Base-by-base conservation (phyloP, 768 basidiomycete species). In the Tubosaeta sp. region DNA sequence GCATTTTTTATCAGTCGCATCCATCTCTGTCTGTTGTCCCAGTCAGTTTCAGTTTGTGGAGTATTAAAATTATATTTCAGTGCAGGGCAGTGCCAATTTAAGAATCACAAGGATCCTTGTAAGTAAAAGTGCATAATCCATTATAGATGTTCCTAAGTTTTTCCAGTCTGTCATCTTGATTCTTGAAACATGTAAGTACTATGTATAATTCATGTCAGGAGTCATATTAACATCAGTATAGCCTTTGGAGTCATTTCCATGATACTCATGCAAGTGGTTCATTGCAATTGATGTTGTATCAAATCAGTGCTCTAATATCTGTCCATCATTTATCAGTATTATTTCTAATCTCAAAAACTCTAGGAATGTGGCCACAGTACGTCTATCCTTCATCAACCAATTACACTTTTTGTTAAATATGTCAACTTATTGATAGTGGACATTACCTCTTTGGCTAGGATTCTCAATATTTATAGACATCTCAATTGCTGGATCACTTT, bases 401-500 rank as follows among this genome's bases (percentile, higher is more conserved):
- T 43, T 27, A 2, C 17, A 22, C 22, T 22, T 22, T 22, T 22
- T 22, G 3, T 22, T 22, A 22, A 22, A 22, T 22, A 22, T 8
- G 19, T 22, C 33, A 19, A 41, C 22, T 34, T 13, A 5, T 14
- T 19, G 6, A 10, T 6, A 67, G 68, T 66, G 64, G 63, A 13
- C 54, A 46, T 1, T 52, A 10, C 52, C 49, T 48, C 1, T 56
- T 25, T 69, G 63, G 59, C 25, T 70, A 6, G 66, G 61, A 13
- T 11, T 52, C 13, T 65, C 63, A 8, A 46, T 55, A 9, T n/a
- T 59, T 5, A 41, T 35, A 19, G 66, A 67, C 22, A 39, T 64
- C 14, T 52, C n/a, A 27, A 54, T 70, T 52, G 61, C 68, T 48
- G 57, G 42, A 29, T 59, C 59, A 45, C 26, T 65, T 4, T 61